Base-by-base conservation (phyloP, 164 flowering plant species). In the Kalanchoe fedtschenkoi region DNA sequence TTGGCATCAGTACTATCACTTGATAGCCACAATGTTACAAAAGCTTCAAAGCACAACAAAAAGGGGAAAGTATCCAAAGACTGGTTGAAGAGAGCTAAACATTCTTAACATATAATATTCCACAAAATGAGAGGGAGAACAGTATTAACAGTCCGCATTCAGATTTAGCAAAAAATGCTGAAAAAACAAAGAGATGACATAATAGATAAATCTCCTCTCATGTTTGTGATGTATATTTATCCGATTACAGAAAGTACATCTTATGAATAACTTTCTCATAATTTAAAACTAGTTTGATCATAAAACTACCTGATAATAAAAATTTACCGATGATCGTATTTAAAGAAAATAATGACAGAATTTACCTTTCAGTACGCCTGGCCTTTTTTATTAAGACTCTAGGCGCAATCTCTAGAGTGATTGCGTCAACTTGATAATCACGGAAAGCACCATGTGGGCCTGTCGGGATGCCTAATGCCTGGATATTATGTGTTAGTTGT, bases 391-490 rank as follows among this genome's bases (percentile, higher is more conserved):
- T 63, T 30, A 74, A 60, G 43, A 71, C 43, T 74, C 56, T 81
- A 1, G 92, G 78, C 54, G 86, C 84, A 43, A 93, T 67, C 60
- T 83, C 89, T 75, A 90, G 68, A 68, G 97, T 87, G 53, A 89
- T 72, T 63, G 96, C 91, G 76, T 89, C 96, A 69, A 89, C 79
- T 81, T 89, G 96, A 70, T 86, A 89, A 72, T 86, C 92, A 61
- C 91, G 92, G 62, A 89, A 89, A 69, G 91, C 96, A 58, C 93
- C 92, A 74, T 86, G 92, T 6, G 89, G 70, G 58, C 92, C 89
- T 47, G 92, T 86, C 22, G 96, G 96, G 54, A 93, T 72, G 62
- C 99, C 99, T 59, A 93, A 66, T 34, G 96, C 99, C 97, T 93
- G 63, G 39, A 63, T 21, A 26, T 34, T n/a, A n/a, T n/a, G n/a